Conservation (phyloP, 2,329 filamentous ascomycete genomes). For the Camillea tinctor region DNA sequence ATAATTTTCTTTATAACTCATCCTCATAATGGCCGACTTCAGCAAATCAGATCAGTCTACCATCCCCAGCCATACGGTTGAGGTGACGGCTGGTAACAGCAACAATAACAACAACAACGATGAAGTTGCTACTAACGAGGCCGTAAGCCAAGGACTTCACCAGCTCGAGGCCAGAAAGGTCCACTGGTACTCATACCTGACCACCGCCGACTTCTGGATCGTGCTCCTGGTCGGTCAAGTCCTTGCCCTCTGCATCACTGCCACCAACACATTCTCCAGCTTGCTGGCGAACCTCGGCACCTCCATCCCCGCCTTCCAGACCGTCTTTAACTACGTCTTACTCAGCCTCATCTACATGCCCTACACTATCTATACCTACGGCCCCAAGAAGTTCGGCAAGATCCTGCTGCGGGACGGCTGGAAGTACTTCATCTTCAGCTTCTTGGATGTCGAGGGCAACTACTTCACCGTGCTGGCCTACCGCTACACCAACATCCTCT, state of each 20-base stretch:
- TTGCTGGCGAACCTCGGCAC: conserved; percentile 67
- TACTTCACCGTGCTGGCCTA: conserved; percentile 98
- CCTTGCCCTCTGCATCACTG: conserved; percentile 85
- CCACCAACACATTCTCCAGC: conserved; percentile 85
- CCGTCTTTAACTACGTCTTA: conserved; percentile 89
- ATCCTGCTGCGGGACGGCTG: conserved; percentile 73
- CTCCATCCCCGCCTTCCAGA: conserved; percentile 92
- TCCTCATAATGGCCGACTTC: conserved; percentile 31
- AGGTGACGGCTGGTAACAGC: conserved; percentile 22
- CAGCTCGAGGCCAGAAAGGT: conserved; percentile 53
- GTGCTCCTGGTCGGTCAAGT: conserved; percentile 79
- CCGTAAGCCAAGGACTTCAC: conserved; percentile 51
- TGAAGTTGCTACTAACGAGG: conserved; percentile 31
- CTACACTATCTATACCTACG: conserved; percentile 77
- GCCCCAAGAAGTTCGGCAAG: conserved; percentile 65
- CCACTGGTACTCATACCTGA: conserved; percentile 72
- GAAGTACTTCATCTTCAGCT: conserved; percentile 91
- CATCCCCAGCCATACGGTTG: conserved; percentile 25
- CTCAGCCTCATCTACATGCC: conserved; percentile 79
- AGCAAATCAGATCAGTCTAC: conserved; percentile 23
- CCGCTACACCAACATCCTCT: conserved; percentile 86
- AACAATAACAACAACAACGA: conserved; percentile 18
- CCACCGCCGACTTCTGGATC: conserved; percentile 84
- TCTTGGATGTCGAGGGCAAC: conserved; percentile 94
- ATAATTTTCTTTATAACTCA: too few relatives aligned